Percentiles rank a stretch among this genome's conserved stretches.
phyloP scores from a whole-genome alignment of 2,329 filamentous ascomycete genomes.

The Claviceps sp. region DNA sequence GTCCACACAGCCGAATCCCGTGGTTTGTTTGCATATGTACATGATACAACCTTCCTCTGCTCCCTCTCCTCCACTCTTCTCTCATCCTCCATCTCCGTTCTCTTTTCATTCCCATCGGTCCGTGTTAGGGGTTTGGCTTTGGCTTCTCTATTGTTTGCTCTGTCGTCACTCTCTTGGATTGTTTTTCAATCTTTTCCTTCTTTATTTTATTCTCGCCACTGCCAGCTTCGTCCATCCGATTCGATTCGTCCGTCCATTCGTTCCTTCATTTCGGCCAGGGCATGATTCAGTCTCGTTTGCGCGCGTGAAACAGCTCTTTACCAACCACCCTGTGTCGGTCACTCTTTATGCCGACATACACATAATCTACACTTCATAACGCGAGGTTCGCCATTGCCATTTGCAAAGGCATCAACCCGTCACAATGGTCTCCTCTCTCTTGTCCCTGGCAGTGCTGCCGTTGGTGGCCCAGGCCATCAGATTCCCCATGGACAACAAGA shows the following conservation, averaged over 20 bases:
- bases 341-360: slow-evolving; percentile 14
- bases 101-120: not conserved
- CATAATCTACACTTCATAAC: not conserved
- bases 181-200: not conserved
- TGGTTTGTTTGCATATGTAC: not conserved
- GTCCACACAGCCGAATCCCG: not conserved
- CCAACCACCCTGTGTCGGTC: slow-evolving; percentile 8
- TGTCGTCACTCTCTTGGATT: slow-evolving; percentile 1
- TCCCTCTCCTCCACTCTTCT: not conserved
- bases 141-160: not conserved
- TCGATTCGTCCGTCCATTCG: not conserved
- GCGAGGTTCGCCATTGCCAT: not conserved
- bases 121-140: not conserved
- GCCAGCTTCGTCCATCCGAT: slow-evolving; percentile 1
- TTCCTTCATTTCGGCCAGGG: not conserved
- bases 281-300: not conserved
- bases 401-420: not conserved
- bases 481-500: slow-evolving; percentile 11
- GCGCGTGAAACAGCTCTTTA: not conserved
- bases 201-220: not conserved
- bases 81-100: not conserved
- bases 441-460: slow-evolving; percentile 16
- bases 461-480: slow-evolving; percentile 12
- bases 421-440: slow-evolving; percentile 19
- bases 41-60: not conserved